Evolutionary conservation across 2,329 filamentous ascomycete genomes (phyloP).

Genomic region (Talaromyces albobiverticillius): DNA sequence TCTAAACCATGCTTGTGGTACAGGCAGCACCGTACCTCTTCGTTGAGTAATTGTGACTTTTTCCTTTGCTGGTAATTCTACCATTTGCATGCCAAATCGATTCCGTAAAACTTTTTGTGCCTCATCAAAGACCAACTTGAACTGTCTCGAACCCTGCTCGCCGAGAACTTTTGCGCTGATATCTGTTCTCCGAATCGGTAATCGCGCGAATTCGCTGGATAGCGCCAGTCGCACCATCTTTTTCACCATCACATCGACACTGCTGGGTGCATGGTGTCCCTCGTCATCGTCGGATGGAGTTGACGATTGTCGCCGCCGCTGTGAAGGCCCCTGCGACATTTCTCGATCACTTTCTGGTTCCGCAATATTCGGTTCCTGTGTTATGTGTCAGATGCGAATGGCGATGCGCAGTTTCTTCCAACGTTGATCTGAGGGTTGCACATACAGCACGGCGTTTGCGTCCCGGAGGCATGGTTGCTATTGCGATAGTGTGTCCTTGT

Average conservation of each 20-base stretch:
- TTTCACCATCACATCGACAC: constrained; percentile 50
- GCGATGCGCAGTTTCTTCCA: too few relatives aligned
- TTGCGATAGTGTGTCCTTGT: neutral
- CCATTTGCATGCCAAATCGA: constrained; percentile 89
- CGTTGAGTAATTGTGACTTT: constrained; percentile 78
- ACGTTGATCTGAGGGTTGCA: neutral
- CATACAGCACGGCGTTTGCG: constrained; percentile 18
- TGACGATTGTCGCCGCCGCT: constrained; percentile 11
- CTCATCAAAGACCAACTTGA: constrained; percentile 71
- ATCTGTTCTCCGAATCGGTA: constrained; percentile 56
- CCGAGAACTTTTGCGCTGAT: constrained; percentile 68
- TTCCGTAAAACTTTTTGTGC: constrained; percentile 70
- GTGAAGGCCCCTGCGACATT: neutral
- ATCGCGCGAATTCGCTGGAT: constrained; percentile 58
- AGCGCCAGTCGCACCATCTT: constrained; percentile 62
- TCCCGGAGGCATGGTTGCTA: constrained; percentile 12
- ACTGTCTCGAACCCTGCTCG: constrained; percentile 62
- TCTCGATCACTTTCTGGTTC: neutral
- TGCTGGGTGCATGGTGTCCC: constrained; percentile 25
- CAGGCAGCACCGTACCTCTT: constrained; percentile 54
- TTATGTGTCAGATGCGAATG: neutral
- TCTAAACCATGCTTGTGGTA: neutral
- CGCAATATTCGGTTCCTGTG: neutral
- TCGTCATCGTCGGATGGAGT: constrained; percentile 19
- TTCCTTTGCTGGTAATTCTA: constrained; percentile 76